Evolutionary conservation across 73 alveolate species (phyloP).

Genomic region (Durusdinium trenchii): DNA sequence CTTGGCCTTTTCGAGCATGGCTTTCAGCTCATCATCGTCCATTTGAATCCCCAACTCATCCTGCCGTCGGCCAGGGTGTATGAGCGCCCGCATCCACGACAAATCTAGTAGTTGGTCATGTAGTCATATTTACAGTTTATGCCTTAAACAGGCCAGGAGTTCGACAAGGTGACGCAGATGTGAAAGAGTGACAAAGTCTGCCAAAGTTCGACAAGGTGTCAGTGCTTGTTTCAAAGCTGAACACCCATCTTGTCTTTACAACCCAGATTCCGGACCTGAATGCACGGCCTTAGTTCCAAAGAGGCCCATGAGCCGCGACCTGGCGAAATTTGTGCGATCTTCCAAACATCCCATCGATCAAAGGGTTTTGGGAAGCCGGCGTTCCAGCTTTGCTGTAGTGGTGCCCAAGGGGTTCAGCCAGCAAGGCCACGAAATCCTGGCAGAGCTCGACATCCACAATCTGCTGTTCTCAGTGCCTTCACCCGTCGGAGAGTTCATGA

Average conservation of each 20-base stretch:
- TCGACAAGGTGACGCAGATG: constrained; percentile 70
- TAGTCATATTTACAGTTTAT: too few relatives aligned
- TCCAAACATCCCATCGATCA: not conserved
- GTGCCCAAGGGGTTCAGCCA: constrained; percentile 71
- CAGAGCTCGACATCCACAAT: not conserved
- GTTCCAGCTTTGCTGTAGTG: constrained; percentile 85
- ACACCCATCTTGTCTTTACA: not conserved
- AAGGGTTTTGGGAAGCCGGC: not conserved
- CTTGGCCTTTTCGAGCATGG: constrained; percentile 67
- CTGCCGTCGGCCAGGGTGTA: not conserved
- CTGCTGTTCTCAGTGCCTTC: not conserved
- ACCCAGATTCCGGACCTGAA: not conserved
- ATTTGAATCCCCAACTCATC: constrained; percentile 76
- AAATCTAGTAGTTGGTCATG: too few relatives aligned
- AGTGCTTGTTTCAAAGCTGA: not conserved
- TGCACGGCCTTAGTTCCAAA: constrained; percentile 63
- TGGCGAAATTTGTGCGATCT: not conserved
- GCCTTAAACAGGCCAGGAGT: constrained; percentile 25
- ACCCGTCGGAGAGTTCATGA: too few relatives aligned
- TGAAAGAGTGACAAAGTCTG: constrained; percentile 55
- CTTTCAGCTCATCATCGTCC: constrained; percentile 72
- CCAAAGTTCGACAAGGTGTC: not conserved
- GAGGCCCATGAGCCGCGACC: constrained; percentile 77
- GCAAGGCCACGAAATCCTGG: constrained; percentile 75
- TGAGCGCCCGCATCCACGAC: not conserved